Percentiles rank a stretch among this genome's conserved stretches.
Conservation (phyloP, 2,329 filamentous ascomycete genomes). For the Hypocrella siamensis region DNA sequence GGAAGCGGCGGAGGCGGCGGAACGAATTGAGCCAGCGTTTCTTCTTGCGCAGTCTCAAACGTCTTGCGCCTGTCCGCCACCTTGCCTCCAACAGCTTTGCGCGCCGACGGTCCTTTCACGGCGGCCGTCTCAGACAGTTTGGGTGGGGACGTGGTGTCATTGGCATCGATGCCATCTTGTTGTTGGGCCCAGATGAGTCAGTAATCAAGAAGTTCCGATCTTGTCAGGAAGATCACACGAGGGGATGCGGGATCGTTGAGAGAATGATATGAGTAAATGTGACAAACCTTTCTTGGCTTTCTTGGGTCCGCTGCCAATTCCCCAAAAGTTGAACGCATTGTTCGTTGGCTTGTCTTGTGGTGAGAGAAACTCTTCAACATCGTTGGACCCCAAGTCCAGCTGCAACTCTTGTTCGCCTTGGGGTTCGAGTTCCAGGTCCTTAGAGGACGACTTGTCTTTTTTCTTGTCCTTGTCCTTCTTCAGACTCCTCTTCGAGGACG, state of each 20-base stretch:
- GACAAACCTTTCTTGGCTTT: constrained; percentile 25
- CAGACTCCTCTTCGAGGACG: constrained; percentile 23
- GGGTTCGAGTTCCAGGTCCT: constrained; percentile 4
- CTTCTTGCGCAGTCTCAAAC: constrained; percentile 31
- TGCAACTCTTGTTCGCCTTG: constrained; percentile 6
- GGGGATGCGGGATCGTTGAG: constrained; percentile 6
- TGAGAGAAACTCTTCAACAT: constrained; percentile 26
- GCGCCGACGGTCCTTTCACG: constrained; percentile 23
- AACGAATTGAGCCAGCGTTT: constrained; percentile 16
- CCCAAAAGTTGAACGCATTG: constrained; percentile 43
- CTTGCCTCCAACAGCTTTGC: constrained; percentile 33
- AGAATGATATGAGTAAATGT: too few relatives aligned
- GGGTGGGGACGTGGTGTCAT: constrained; percentile 24
- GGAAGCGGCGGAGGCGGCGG: constrained; percentile 19
- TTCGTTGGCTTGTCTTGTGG: constrained; percentile 15
- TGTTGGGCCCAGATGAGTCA: constrained; percentile 31
- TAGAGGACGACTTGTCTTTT: constrained; percentile 12
- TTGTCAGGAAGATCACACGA: constrained; percentile 4
- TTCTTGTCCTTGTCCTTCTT: constrained; percentile 10
- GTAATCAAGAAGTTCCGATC: constrained; percentile 23
- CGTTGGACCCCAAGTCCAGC: constrained; percentile 18
- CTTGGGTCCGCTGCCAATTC: constrained; percentile 23
- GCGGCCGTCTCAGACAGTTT: constrained; percentile 18
- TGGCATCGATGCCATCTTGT: constrained; percentile 25
- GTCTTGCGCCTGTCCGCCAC: constrained; percentile 41